Evolutionary conservation across 768 basidiomycete genomes (phyloP).

Genomic region (Dioszegia crocea): DNA sequence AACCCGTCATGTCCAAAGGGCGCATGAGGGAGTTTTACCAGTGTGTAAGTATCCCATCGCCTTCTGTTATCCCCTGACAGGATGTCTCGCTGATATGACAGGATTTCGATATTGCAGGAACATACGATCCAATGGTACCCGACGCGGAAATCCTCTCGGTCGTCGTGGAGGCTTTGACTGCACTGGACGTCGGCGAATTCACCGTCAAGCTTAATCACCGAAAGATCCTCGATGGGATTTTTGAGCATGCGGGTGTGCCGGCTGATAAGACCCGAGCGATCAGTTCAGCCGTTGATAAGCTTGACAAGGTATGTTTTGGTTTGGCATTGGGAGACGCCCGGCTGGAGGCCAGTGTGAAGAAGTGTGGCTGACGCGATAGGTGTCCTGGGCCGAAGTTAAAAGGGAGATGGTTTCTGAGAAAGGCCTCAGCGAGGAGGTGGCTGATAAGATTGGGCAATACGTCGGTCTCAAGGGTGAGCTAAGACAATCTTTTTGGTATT

Average conservation of each 20-base stretch:
- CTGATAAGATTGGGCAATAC: constrained; percentile 94
- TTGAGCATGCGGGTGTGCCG: constrained; percentile 92
- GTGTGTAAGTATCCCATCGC: constrained; percentile 59
- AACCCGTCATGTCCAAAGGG: constrained; percentile 95
- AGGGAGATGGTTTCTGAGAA: constrained; percentile 97
- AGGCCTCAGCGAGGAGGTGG: constrained; percentile 70
- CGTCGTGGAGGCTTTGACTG: constrained; percentile 71
- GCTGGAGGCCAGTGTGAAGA: background rate
- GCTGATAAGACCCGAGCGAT: constrained; percentile 82
- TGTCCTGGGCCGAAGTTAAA: constrained; percentile 85
- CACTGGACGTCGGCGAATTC: constrained; percentile 87
- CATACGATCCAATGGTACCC: constrained; percentile 94
- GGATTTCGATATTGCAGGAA: constrained; percentile 93
- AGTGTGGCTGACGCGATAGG: constrained; percentile 50
- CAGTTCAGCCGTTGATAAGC: constrained; percentile 94
- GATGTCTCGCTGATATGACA: constrained; percentile 42
- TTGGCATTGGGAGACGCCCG: no score
- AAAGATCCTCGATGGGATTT: constrained; percentile 94
- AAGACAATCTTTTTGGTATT: background rate
- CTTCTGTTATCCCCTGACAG: background rate
- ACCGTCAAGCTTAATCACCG: constrained; percentile 95
- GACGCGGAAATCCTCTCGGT: constrained; percentile 86
- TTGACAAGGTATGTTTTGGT: constrained; percentile 71
- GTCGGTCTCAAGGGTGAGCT: constrained; percentile 83
- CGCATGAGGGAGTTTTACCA: constrained; percentile 98